phyloP scores from a whole-genome alignment of 495 filamentous ascomycete genomes.

The Penicillium daleae region DNA sequence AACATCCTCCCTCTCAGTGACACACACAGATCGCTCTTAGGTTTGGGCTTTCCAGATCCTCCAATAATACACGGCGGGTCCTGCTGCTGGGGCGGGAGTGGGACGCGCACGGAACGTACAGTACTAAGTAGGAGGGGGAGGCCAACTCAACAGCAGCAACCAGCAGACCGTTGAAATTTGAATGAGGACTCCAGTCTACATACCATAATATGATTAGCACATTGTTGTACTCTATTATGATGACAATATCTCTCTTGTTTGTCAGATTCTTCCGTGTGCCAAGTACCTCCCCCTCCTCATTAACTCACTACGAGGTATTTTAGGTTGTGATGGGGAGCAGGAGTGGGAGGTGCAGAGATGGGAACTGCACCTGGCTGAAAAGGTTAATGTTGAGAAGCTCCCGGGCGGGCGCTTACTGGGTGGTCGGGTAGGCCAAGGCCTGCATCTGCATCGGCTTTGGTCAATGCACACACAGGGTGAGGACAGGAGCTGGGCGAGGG shows the following conservation, averaged over 20 bases:
- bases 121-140: neutral
- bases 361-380: constrained; percentile 25
- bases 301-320: neutral
- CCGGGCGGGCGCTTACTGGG: neutral
- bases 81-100: neutral
- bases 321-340: neutral
- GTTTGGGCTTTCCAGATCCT: constrained; percentile 13
- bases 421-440: constrained; percentile 2
- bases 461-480: constrained; percentile 8
- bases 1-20: too few relatives aligned
- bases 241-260: too few relatives aligned
- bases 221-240: too few relatives aligned
- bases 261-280: neutral
- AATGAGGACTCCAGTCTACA: neutral
- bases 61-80: constrained; percentile 14
- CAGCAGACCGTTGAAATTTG: neutral
- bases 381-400: constrained; percentile 23
- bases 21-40: constrained; percentile 13
- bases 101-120: neutral
- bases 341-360: neutral
- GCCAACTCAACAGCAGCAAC: neutral
- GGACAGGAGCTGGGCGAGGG: too few relatives aligned
- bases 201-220: too few relatives aligned
- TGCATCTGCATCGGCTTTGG: constrained; percentile 6
- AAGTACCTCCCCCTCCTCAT: neutral